These are phyloP conservation scores for Metroxylon sagu DNA, from an alignment of 176 grass and related monocot species.

Conservation along the genomic window DNA sequence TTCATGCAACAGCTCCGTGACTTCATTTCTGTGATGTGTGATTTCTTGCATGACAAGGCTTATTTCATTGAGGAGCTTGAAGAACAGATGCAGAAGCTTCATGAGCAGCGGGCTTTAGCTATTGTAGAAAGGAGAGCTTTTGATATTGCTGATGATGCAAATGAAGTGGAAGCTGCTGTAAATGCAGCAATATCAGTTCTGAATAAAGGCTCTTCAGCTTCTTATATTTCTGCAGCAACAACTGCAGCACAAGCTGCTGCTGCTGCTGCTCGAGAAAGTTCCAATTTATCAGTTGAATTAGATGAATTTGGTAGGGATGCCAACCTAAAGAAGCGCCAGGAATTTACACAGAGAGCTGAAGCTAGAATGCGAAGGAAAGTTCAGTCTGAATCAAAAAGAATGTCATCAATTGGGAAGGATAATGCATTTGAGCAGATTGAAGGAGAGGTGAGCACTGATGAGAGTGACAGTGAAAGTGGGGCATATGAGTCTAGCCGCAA, in stretches of 20 bases:
- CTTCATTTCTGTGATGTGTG: conserved; percentile 83
- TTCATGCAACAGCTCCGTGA: conserved; percentile 84
- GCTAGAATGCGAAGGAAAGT: conserved; percentile 52
- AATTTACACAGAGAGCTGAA: conserved; percentile 62
- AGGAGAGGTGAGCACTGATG: conserved; percentile 94
- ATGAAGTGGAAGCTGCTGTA: conserved; percentile 63
- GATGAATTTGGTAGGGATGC: conserved; percentile 90
- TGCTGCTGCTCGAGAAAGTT: conserved; percentile 47
- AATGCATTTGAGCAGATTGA: conserved; percentile 38
- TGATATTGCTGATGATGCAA: conserved; percentile 64
- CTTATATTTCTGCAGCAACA: conserved; percentile 55
- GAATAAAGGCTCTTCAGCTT: conserved; percentile 48
- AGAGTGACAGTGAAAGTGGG: conserved; percentile 79
- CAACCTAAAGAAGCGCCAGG: conserved; percentile 67
- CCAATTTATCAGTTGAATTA: conserved; percentile 57
- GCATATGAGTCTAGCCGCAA: conserved; percentile 71
- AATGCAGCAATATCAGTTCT: conserved; percentile 70
- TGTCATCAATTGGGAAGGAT: conserved; percentile 35
- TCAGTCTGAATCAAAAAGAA: conserved; percentile 53
- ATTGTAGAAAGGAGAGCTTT: conserved; percentile 58
- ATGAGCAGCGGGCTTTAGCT: conserved; percentile 55
- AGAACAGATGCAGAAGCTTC: conserved; percentile 79
- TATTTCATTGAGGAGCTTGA: conserved; percentile 88
- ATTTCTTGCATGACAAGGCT: conserved; percentile 91
- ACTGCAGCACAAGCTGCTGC: conserved; percentile 67